Evolutionary conservation across 176 grass and related monocot genomes (phyloP), one percentile per base, ranked within the genome.

Genomic region (Ampelocalamus luodianensis): DNA sequence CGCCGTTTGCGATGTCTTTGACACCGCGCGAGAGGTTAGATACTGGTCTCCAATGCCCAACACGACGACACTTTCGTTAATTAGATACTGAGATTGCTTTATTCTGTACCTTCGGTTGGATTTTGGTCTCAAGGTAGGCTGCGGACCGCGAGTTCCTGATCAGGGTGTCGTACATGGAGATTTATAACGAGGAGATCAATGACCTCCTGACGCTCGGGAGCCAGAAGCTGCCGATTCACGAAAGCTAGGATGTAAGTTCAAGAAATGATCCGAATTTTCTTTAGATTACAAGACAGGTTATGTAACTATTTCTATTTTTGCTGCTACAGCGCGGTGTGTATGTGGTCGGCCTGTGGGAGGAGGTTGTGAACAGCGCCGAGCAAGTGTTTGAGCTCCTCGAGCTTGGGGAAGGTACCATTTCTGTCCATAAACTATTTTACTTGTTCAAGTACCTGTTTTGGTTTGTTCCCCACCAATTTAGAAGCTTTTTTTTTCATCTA

Each of bases 131-230:
- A 23, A 23, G 5, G 18, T 83, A 98, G 96, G 88, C 70, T 1
- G 56, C 79, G n/a, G 88, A 96, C 2, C 85, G 91, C 0, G 93
- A 94, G 74, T 98, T 96, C 83, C 83, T 98, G 51, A 88, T 98
- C 65, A n/a, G n/a, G 53, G 91, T 98, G 74, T 98, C 93, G 4
- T 98, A 98, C 86, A 96, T 98, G 96, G 93, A 98, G 87, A 99
- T 99, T 37, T 99, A 99, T 71, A 99, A 99, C 18, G 96, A 99
- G 71, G 96, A 99, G 23, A 96, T 99, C 68, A 96, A 99, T 49
- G 96, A 99, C 22, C 93, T 99, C 39, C 67, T 99, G 46, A 48
- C 39, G 6, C 53, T n/a, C 9, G 86, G 86, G 65, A 92, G 81
- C 37, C 81, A 91, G n/a, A 99, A 92, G 82, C 89, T 96, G 43